Base-by-base conservation (phyloP, 2,329 filamentous ascomycete genomes). In the Trichothecium sympodiale region DNA sequence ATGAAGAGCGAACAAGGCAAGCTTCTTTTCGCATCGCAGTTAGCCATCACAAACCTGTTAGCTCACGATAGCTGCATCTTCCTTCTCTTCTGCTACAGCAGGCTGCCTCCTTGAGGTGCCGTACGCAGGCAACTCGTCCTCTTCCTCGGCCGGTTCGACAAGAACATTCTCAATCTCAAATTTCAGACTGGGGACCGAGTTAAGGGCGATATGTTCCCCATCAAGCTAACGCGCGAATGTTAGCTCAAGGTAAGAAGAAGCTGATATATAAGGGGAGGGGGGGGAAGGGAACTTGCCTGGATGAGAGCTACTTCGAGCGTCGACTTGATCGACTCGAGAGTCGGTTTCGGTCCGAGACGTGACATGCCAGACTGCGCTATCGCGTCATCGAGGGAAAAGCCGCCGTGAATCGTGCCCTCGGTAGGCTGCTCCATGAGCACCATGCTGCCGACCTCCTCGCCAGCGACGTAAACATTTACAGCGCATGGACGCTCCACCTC, bases 311-410 rank as follows among this genome's bases (percentile, higher is more conserved):
- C 45, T 33, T 53, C 42, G 8, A 62, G 39, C 4, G 47, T 44
- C n/a, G 38, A 39, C 18, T 46, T 39, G 36, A 58, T 46, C 6
- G 41, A 41, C 18, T 46, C 39, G 10, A 55, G 44, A 29, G 49
- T 43, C n/a, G 29, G 49, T 44, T 15, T 49, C 42, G 2, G 43
- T 40, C 18, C 30, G 17, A n/a, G 20, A 10, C 10, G 6, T 6
- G 38, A 32, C 29, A 41, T 37, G 17, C 37, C 78, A 1, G 75
- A 78, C 3, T 65, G 46, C 49, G 82, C 78, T 55, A 87, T 81
- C 8, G 82, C 82, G 46, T 79, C 76, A 40, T 62, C 59, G 34
- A 67, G 57, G 33, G 66, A 57, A 27, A 60, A 49, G 17, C 46
- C 48, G 17, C 54, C 57, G 38, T 57, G 42, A 5, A 55, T 32